phyloP scores from a whole-genome alignment of 2,329 filamentous ascomycete genomes.

The Colletotrichum karsti region DNA sequence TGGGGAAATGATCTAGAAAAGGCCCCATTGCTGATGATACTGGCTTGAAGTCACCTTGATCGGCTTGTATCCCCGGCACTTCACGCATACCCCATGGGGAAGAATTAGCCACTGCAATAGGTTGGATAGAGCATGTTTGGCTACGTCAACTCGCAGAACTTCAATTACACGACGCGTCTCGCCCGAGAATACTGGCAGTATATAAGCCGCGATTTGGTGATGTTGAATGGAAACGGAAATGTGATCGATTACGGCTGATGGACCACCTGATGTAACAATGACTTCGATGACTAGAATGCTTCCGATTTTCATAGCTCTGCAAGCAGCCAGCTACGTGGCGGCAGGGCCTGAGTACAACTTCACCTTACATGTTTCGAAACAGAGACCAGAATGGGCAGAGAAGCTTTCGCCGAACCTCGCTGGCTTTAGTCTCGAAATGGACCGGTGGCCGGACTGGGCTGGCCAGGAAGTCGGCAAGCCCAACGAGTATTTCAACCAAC shows the following conservation, averaged over 20 bases:
- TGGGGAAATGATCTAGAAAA: not conserved
- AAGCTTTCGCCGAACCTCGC: not conserved
- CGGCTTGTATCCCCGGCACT: not conserved
- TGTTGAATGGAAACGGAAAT: no score
- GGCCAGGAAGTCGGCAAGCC: not conserved
- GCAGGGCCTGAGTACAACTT: not conserved
- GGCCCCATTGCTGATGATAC: not conserved
- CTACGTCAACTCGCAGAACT: no score
- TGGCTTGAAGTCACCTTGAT: not conserved
- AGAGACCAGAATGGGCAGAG: not conserved
- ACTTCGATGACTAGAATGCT: no score
- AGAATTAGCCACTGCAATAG: no score
- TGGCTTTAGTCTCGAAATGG: not conserved
- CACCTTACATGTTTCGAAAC: not conserved
- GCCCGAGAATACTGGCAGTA: no score
- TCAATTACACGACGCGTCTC: no score
- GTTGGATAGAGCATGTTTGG: no score
- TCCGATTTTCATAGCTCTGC: not conserved
- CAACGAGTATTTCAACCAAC: conserved; percentile 3
- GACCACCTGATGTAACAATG: no score
- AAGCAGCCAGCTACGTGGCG: not conserved
- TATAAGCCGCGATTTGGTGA: not conserved
- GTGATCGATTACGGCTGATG: no score
- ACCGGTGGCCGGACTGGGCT: not conserved
- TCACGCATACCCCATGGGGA: not conserved